Evolutionary conservation across 768 basidiomycete genomes (phyloP).

Genomic region (Kockovaella imperatae): DNA sequence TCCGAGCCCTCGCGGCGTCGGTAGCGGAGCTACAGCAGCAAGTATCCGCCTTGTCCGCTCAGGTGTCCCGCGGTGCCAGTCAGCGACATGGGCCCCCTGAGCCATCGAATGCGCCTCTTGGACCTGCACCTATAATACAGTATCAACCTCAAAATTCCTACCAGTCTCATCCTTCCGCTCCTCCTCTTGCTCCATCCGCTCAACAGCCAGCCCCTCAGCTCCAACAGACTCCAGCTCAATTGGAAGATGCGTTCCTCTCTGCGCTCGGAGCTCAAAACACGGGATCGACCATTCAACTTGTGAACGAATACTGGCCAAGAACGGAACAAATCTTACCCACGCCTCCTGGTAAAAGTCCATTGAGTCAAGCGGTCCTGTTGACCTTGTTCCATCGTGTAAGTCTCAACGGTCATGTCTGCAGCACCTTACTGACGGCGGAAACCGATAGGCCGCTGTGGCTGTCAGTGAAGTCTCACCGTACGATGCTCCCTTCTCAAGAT

Average conservation of each 20-base stretch:
- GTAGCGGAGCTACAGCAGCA: conserved; percentile 24
- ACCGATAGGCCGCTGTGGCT: neutral
- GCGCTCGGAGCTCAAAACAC: conserved; percentile 20
- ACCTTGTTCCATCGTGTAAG: conserved; percentile 40
- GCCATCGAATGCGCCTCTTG: conserved; percentile 1
- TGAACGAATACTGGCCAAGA: conserved; percentile 12
- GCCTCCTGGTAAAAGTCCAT: conserved; percentile 11
- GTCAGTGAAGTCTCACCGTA: neutral
- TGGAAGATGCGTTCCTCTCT: conserved; percentile 32
- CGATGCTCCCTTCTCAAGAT: neutral
- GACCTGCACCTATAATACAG: neutral
- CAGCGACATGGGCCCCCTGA: conserved; percentile 1
- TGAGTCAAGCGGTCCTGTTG: conserved; percentile 38
- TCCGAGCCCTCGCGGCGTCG: conserved; percentile 19
- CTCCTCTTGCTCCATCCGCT: neutral
- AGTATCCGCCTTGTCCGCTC: conserved; percentile 23
- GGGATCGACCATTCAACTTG: conserved; percentile 16
- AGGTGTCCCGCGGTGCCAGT: conserved; percentile 14
- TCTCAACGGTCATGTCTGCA: neutral
- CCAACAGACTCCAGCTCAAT: conserved; percentile 3
- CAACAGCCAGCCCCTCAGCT: neutral
- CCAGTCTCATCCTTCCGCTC: neutral
- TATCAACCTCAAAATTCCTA: conserved; percentile 2
- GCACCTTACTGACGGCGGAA: neutral
- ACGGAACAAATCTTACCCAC: conserved; percentile 26